Conservation (phyloP, 2,329 filamentous ascomycete species). For the Hypocrella siamensis region DNA sequence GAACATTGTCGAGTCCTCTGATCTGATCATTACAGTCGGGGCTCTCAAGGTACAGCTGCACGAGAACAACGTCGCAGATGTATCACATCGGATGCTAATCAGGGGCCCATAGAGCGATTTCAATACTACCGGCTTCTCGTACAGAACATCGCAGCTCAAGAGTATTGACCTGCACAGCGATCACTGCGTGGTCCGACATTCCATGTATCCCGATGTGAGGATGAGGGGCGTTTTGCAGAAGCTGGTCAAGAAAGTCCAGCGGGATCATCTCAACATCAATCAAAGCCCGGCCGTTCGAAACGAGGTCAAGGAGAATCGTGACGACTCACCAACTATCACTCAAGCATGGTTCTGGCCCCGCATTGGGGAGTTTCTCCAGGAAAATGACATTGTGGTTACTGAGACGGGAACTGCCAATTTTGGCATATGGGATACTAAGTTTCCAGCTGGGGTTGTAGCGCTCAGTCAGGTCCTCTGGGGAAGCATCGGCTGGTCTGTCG, state of each 20-base stretch:
- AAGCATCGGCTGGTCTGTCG: slow-evolving; percentile 46
- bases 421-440: slow-evolving; percentile 72
- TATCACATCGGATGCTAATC: no score
- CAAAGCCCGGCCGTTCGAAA: slow-evolving; percentile 39
- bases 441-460: slow-evolving; percentile 62
- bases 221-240: slow-evolving; percentile 68
- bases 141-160: slow-evolving; percentile 59
- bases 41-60: slow-evolving; percentile 32
- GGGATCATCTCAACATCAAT: slow-evolving; percentile 39
- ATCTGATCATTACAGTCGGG: slow-evolving; percentile 57
- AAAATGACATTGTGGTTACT: slow-evolving; percentile 65
- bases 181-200: slow-evolving; percentile 58
- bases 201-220: slow-evolving; percentile 59
- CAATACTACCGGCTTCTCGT: slow-evolving; percentile 72
- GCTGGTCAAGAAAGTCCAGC: slow-evolving; percentile 43
- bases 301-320: slow-evolving; percentile 24
- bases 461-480: slow-evolving; percentile 68
- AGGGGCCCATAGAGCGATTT: slow-evolving; percentile 73
- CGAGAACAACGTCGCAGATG: background rate
- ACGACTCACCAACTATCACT: slow-evolving; percentile 34
- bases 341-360: slow-evolving; percentile 68
- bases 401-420: slow-evolving; percentile 84
- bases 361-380: slow-evolving; percentile 54
- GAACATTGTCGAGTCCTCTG: slow-evolving; percentile 49
- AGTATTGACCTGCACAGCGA: slow-evolving; percentile 72